A percentile compares a stretch with the other conserved stretches of the same genome.
These are phyloP conservation scores for Trichophyton schoenleinii DNA, from an alignment of 2,329 filamentous ascomycete species.

Conservation along the genomic window DNA sequence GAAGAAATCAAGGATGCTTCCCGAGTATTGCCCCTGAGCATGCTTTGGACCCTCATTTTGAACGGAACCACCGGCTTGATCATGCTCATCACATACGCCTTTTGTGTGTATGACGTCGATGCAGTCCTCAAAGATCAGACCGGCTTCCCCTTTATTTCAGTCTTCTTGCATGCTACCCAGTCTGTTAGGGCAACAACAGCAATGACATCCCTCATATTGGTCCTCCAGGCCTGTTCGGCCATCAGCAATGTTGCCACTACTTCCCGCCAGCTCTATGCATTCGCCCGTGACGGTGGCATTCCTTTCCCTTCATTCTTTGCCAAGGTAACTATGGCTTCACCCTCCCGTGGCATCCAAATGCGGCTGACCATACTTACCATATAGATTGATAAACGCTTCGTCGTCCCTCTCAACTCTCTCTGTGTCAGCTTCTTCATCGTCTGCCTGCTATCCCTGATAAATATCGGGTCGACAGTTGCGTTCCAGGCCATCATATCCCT, in stretches of 20 bases:
- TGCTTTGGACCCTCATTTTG: constrained; percentile 24
- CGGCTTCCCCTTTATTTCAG: constrained; percentile 27
- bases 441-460: constrained; percentile 36
- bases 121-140: constrained; percentile 22
- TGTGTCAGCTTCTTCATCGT: constrained; percentile 19
- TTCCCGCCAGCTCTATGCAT: constrained; percentile 24
- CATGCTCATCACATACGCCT: constrained; percentile 25
- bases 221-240: constrained; percentile 19
- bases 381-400: constrained; percentile 10
- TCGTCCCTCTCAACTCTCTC: constrained; percentile 20
- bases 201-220: constrained; percentile 23
- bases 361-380: background rate
- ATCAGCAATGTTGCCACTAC: constrained; percentile 24
- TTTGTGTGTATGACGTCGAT: constrained; percentile 24
- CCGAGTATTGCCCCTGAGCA: constrained; percentile 24
- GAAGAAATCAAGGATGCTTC: constrained; percentile 30
- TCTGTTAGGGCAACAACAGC: constrained; percentile 24
- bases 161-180: constrained; percentile 36
- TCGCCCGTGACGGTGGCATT: constrained; percentile 25
- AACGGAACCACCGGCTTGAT: constrained; percentile 27
- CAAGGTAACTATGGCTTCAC: background rate
- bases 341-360: too few relatives aligned
- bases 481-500: constrained; percentile 34
- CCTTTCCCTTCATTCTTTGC: constrained; percentile 20
- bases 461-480: constrained; percentile 35